Base-by-base conservation (phyloP, 805 yeast genomes). In the Kodamaea laetipori region DNA sequence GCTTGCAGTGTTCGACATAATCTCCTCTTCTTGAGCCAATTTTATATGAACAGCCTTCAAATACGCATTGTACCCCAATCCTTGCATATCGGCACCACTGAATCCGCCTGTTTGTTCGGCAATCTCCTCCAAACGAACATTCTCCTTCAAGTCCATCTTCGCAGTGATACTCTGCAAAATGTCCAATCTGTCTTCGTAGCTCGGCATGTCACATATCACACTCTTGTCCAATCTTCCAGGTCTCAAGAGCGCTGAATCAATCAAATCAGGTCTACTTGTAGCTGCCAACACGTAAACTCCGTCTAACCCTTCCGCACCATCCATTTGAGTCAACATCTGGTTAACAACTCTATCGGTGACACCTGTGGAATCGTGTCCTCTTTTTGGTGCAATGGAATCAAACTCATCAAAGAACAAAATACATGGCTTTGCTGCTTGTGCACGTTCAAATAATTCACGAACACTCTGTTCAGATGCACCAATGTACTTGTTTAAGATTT, bases 321-420 rank as follows among this genome's bases (percentile, higher is more conserved):
- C 99, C 96, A 94, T 90, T 61, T 94, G 97, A 0, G 99, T 94
- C 55, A 94, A 76, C 80, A 94, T 79, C 60, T 94, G 99, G 65
- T 94, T 94, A 18, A 94, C 99, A 31, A 94, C 97, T 54, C 99
- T 77, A 61, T 94, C 99, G 2, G 98, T 94, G 3, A 94, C 98
- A 44, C 98, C 98, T 0, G 98, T 90, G 1, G 96, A 87, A 60
- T 92, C 99, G 57, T 90, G 97, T 2, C 98, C 98, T 74, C 98
- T 83, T 61, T 90, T 90, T 0, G 98, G 98, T 0, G 98, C 97
- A 57, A 94, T 89, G 0, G 98, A 90, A 55, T 92, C 98, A 61
- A 92, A 90, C 58, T 92, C 97, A 65, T 92, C 98, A 63, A 92
- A 90, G 60, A 92, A 90, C 41, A 92, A 67, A 23, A 92, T 81